phyloP scores from a whole-genome alignment of 495 filamentous ascomycete genomes.

The Friedmanniomyces simplex region DNA sequence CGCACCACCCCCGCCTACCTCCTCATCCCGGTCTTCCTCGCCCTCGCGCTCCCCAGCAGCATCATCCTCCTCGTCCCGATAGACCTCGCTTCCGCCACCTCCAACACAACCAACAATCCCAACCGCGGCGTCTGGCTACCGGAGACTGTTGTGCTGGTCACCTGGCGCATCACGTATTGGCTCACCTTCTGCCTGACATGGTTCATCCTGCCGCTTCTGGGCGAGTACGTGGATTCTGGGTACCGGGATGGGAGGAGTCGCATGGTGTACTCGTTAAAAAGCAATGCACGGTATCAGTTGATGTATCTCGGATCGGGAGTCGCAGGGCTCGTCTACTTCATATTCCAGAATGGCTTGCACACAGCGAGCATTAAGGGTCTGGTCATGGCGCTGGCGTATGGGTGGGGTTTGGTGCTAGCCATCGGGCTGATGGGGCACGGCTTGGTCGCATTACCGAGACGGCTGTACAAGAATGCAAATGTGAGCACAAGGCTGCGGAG shows the following conservation, averaged over 20 bases:
- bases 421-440: slow-evolving; percentile 98
- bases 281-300: slow-evolving; percentile 79
- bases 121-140: slow-evolving; percentile 56
- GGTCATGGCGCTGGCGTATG: slow-evolving; percentile 87
- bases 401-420: slow-evolving; percentile 80
- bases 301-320: slow-evolving; percentile 61
- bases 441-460: slow-evolving; percentile 78
- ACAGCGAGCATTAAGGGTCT: slow-evolving; percentile 59
- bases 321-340: slow-evolving; percentile 72
- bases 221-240: slow-evolving; percentile 86
- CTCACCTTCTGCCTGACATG: slow-evolving; percentile 90
- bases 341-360: slow-evolving; percentile 63
- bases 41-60: slow-evolving; percentile 80
- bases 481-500: slow-evolving; percentile 58
- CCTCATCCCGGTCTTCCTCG: slow-evolving; percentile 85
- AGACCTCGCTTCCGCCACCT: slow-evolving; percentile 81
- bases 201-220: slow-evolving; percentile 87
- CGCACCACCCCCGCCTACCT: slow-evolving; percentile 85
- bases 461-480: slow-evolving; percentile 64
- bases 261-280: slow-evolving; percentile 68
- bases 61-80: slow-evolving; percentile 94
- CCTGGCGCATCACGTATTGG: slow-evolving; percentile 94
- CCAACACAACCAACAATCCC: slow-evolving; percentile 36
- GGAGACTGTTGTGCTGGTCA: slow-evolving; percentile 59
- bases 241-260: slow-evolving; percentile 75